Evolutionary conservation across 176 grass and related monocot species (phyloP).

Genomic region (Juncus inflexus): DNA sequence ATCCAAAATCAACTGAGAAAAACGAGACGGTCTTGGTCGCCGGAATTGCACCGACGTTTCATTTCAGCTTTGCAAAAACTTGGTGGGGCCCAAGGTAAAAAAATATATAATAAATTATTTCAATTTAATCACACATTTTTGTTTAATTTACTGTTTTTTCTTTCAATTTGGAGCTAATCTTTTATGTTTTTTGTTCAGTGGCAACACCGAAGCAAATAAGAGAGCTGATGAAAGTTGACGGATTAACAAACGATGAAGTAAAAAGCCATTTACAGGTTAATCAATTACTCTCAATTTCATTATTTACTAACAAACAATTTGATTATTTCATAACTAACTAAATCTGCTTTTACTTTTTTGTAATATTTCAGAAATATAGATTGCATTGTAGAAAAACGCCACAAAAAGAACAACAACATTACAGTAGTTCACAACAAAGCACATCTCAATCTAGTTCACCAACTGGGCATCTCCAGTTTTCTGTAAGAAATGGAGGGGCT

Average conservation of each 20-base stretch:
- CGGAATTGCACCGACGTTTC: constrained; percentile 76
- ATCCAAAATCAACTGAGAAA: constrained; percentile 52
- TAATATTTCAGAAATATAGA: constrained; percentile 61
- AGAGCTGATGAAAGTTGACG: constrained; percentile 89
- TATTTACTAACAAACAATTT: not conserved
- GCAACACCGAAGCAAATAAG: constrained; percentile 94
- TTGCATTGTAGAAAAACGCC: constrained; percentile 59
- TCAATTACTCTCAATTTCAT: not conserved
- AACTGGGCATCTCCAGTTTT: constrained; percentile 53
- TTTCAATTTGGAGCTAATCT: constrained; percentile 1
- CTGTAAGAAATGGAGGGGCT: constrained; percentile 29
- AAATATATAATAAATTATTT: not conserved
- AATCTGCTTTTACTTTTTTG: not conserved
- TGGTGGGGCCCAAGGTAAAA: constrained; percentile 61
- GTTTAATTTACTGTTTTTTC: constrained; percentile 1
- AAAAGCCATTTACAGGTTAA: constrained; percentile 88
- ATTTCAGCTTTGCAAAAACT: constrained; percentile 69
- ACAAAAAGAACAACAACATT: constrained; percentile 29
- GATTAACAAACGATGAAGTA: constrained; percentile 88
- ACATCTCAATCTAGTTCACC: constrained; percentile 75
- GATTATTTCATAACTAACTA: not conserved
- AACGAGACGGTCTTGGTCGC: constrained; percentile 77
- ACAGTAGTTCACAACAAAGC: constrained; percentile 57
- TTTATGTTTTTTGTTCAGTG: constrained; percentile 31
- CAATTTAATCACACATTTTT: constrained; percentile 14